These are phyloP conservation scores for Chenopodium suecicum DNA, from an alignment of 148 eudicot genomes.

Conservation along the genomic window DNA sequence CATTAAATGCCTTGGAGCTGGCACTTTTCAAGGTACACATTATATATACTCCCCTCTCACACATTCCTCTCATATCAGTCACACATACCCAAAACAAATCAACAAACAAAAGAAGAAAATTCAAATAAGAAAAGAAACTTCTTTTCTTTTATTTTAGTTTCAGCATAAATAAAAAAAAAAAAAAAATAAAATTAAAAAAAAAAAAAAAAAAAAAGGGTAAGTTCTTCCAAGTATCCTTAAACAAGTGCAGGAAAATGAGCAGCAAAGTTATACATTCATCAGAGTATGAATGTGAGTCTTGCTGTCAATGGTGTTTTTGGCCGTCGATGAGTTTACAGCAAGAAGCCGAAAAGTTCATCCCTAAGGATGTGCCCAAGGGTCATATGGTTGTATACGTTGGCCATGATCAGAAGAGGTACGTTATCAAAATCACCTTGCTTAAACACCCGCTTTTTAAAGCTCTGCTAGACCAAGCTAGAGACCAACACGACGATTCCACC, in stretches of 20 bases:
- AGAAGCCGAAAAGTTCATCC: constrained; percentile 44
- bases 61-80: neutral
- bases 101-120: neutral
- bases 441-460: constrained; percentile 72
- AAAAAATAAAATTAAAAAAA: neutral
- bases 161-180: neutral
- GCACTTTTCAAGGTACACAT: constrained; percentile 20
- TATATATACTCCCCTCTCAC: constrained; percentile 20
- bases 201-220: constrained; percentile 9
- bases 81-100: neutral
- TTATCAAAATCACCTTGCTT: constrained; percentile 63
- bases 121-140: neutral
- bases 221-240: constrained; percentile 32
- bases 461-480: constrained; percentile 76
- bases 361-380: constrained; percentile 89
- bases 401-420: constrained; percentile 57
- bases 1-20: constrained; percentile 31
- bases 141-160: no score
- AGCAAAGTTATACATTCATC: constrained; percentile 18
- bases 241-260: constrained; percentile 29
- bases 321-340: neutral
- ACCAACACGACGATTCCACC: constrained; percentile 50
- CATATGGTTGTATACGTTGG: constrained; percentile 91
- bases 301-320: constrained; percentile 31
- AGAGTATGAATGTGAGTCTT: constrained; percentile 22